Evolutionary conservation across 164 flowering plant species (phyloP), one percentile per base, ranked within the genome.

Genomic region (Platanus orientalis): DNA sequence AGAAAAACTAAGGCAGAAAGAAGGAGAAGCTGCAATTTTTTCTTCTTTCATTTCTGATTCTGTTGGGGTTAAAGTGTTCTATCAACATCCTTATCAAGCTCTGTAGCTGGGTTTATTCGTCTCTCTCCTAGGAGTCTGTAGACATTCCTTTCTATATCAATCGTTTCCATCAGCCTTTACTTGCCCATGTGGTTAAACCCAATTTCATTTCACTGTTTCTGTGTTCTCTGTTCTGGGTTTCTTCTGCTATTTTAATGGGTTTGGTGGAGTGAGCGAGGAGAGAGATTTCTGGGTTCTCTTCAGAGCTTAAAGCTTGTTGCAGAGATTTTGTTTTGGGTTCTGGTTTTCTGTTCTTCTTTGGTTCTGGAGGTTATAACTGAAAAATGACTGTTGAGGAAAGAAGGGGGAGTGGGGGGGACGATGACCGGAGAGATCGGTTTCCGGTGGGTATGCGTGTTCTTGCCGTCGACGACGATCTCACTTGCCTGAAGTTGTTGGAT

Each of bases 391-490:
- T 72, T 0, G 82, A 75, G 49, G 62, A 54, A 26, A 66, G 51
- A 59, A 29, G 58, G 24, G 26, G 42, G 32, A 54, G 30, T 58
- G 1, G 4, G 2, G 29, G 69, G 50, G 69, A 63, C 45, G 79
- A 74, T 36, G 82, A 72, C 25, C 57, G 66, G 14, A 66, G 20
- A 16, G 80, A 78, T 63, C 78, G 68, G 71, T 83, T 83, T 67
- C 88, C 86, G 0, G 61, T 75, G 42, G 91, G 88, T 12, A 76
- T 83, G 91, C 74, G 86, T 25, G 82, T 86, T 30, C 73, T 86
- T 36, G 88, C 88, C 42, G 86, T 86, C 44, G 90, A 85, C 53
- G 90, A 83, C 61, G 82, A 85, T 55, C 83, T 79, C 10, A 80
- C 80, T 68, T 85, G 90, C 61, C 73, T 85, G 51, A 58, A 40